Conservation (phyloP, 2,329 filamentous ascomycete species). For the Cercospora sp. region DNA sequence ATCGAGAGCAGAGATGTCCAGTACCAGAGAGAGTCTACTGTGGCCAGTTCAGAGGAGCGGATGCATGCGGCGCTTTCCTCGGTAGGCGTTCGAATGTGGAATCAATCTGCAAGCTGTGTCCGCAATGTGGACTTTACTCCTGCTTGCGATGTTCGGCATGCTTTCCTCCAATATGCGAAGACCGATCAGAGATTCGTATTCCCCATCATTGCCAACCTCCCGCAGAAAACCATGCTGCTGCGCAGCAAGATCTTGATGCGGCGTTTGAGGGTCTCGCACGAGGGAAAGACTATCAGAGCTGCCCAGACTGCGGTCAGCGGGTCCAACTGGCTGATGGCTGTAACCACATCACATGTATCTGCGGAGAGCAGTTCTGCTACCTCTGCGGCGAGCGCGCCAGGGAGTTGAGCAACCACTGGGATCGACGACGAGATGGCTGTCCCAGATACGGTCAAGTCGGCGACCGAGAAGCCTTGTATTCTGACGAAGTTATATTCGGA, state of each 20-base stretch:
- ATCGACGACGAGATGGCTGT: conserved; percentile 14
- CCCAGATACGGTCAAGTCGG: conserved; percentile 21
- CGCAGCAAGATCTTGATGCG: conserved; percentile 4
- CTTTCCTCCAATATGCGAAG: background rate
- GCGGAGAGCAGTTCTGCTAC: conserved; percentile 22
- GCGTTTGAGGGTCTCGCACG: conserved; percentile 21
- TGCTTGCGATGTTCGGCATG: conserved; percentile 13
- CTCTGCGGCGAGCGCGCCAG: conserved; percentile 16
- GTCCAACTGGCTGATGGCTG: conserved; percentile 23
- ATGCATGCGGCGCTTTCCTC: conserved; percentile 10
- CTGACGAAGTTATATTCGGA: conserved; percentile 13
- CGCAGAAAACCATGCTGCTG: background rate
- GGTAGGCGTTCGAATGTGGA: background rate
- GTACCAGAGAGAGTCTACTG: conserved; percentile 26
- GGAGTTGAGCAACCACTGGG: conserved; percentile 14
- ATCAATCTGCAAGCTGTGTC: conserved; percentile 6
- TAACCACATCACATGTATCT: conserved; percentile 26
- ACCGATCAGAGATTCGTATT: background rate
- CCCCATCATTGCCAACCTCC: conserved; percentile 15
- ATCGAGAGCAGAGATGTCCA: conserved; percentile 17
- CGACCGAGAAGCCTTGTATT: conserved; percentile 11
- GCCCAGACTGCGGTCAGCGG: conserved; percentile 18
- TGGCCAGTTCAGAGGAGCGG: background rate
- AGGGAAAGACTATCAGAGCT: conserved; percentile 26
- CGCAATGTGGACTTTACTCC: background rate